phyloP scores from a whole-genome alignment of 495 filamentous ascomycete genomes.

The Evansstolkia leycettana region DNA sequence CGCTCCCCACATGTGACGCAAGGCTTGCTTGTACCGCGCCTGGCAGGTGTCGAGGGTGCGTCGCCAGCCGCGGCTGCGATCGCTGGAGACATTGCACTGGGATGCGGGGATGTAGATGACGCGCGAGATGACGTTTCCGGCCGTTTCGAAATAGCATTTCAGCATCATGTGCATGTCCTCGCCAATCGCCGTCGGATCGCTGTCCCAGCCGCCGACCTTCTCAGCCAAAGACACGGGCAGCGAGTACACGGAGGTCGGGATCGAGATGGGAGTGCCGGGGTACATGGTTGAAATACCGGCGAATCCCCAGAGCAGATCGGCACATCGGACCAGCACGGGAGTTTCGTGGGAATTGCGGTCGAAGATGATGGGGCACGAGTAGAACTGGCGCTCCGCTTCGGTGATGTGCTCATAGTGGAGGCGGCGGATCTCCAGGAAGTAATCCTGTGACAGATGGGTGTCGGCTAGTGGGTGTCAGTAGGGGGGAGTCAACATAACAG shows the following conservation, averaged over 20 bases:
- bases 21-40: constrained; percentile 52
- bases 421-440: constrained; percentile 47
- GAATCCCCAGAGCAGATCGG: constrained; percentile 54
- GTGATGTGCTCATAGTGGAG: constrained; percentile 43
- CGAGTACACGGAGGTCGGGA: constrained; percentile 60
- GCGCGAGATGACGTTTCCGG: constrained; percentile 42
- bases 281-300: constrained; percentile 56
- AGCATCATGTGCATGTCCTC: constrained; percentile 66
- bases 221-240: constrained; percentile 49
- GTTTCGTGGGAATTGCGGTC: constrained; percentile 57
- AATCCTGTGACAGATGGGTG: constrained; percentile 52
- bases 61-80: constrained; percentile 33
- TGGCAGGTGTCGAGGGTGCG: constrained; percentile 33
- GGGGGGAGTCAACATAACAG: too few relatives aligned
- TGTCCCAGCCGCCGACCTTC: constrained; percentile 54
- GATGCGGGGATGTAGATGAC: constrained; percentile 49
- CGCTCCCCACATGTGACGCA: constrained; percentile 63
- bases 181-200: constrained; percentile 52
- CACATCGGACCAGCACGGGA: constrained; percentile 52
- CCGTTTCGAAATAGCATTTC: constrained; percentile 61
- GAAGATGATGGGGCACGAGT: constrained; percentile 59
- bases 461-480: too few relatives aligned
- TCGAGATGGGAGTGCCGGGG: constrained; percentile 42
- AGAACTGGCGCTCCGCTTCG: constrained; percentile 45
- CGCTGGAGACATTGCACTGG: constrained; percentile 52